Evolutionary conservation across 1,139 yeast genomes (phyloP), one percentile per base, ranked within the genome.

Genomic region (Yamadazyma siamensis): DNA sequence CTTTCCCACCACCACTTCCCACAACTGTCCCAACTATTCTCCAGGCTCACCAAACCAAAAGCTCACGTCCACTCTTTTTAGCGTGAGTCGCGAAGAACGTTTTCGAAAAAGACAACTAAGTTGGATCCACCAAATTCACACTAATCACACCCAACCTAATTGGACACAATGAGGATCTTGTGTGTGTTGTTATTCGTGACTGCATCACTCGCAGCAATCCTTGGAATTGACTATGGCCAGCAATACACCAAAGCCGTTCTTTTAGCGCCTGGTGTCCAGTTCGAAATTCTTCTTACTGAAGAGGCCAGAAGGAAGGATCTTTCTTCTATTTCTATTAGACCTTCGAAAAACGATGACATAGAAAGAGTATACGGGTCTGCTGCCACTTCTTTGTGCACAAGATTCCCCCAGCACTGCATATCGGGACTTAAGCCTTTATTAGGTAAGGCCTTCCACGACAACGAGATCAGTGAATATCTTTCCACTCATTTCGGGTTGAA

Each of bases 271-370:
- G 87, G 89, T 7, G 77, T 88, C 18, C 83, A 89, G 13, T 80
- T 88, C 52, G 98, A 91, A 49, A 73, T 91, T 28, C 82, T 91
- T 9, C 63, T 91, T 38, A 86, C 96, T 4, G 82, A 86, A 24
- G 97, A 91, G 50, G 85, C 96, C 6, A 87, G 88, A 56, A 71
- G 98, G 37, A 91, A 91, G 54, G 97, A 91, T 48, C 65, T 79
- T 9, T 73, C 89, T 2, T 96, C 94, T 1, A 48, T 91, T 17
- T 80, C 85, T 1, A 69, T 89, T 39, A 75, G 83, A 41, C 35
- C 47, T 5, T 57, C 61, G 5, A 44, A 47, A 5, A 52, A 61
- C 21, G 59, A 59, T 23, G 81, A 71, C 21, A 44, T 82, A 14
- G 94, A 83, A 49, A 71, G 97, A 41, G 62, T 77, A 1, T 89